These are phyloP conservation scores for Clarireedia paspali DNA, from an alignment of 2,329 filamentous ascomycete genomes.

Conservation along the genomic window DNA sequence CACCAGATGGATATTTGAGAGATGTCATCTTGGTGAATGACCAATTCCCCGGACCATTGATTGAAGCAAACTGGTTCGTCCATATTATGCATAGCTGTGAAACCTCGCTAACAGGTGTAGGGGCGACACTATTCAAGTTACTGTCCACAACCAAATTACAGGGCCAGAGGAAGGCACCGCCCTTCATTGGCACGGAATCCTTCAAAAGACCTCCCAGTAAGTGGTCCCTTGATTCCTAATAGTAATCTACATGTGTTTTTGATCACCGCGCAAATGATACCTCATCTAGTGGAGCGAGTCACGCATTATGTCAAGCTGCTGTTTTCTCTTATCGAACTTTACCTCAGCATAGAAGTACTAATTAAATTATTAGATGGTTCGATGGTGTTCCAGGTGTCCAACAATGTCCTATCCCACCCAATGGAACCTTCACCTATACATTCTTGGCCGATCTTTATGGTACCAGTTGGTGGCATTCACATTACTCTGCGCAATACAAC, in stretches of 20 bases:
- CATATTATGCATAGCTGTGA: not conserved
- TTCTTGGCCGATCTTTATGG: conserved; percentile 14
- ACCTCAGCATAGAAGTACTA: not conserved
- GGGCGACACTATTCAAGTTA: conserved; percentile 46
- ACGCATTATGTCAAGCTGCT: no score
- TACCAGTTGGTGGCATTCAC: conserved; percentile 50
- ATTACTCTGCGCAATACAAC: conserved; percentile 42
- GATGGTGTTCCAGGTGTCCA: conserved; percentile 41
- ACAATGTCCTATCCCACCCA: conserved; percentile 59
- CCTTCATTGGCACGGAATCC: conserved; percentile 41
- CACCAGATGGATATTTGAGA: conserved; percentile 32
- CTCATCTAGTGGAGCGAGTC: no score
- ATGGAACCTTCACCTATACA: conserved; percentile 23
- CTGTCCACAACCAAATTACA: conserved; percentile 61
- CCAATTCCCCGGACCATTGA: conserved; percentile 29
- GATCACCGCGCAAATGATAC: no score
- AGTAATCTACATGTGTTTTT: no score
- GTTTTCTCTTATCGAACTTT: no score
- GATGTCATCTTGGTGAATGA: conserved; percentile 45
- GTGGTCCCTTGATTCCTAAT: not conserved
- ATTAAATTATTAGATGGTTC: conserved; percentile 18
- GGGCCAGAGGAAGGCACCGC: conserved; percentile 30
- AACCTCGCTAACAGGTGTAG: conserved; percentile 1
- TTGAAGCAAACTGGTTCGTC: conserved; percentile 29
- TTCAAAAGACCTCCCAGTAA: conserved; percentile 31